Percentiles rank a stretch among this genome's conserved stretches.
These are phyloP conservation scores for Tubosaeta sp. DNA, from an alignment of 768 basidiomycete genomes.

Conservation along the genomic window DNA sequence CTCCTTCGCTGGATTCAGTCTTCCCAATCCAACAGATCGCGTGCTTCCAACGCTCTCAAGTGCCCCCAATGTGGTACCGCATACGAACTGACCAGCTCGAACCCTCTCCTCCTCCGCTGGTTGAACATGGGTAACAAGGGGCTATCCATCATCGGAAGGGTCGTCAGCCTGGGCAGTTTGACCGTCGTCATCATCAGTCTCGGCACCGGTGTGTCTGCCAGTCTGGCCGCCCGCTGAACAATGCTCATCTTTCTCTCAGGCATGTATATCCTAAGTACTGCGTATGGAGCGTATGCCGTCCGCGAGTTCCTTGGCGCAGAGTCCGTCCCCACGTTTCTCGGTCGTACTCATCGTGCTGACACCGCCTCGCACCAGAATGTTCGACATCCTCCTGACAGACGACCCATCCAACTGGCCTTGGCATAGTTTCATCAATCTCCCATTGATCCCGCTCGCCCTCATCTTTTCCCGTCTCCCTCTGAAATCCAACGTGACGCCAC, in stretches of 20 bases:
- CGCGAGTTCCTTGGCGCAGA: slow-evolving; percentile 66
- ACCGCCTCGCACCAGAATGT: slow-evolving; percentile 42
- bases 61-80: slow-evolving; percentile 71
- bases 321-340: slow-evolving; percentile 30
- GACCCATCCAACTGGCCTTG: slow-evolving; percentile 73
- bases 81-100: slow-evolving; percentile 66
- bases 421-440: slow-evolving; percentile 72
- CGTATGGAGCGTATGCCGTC: slow-evolving; percentile 71
- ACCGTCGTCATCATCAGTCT: slow-evolving; percentile 51
- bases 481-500: slow-evolving; percentile 23
- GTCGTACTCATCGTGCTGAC: background rate
- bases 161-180: slow-evolving; percentile 47
- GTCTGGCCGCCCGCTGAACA: background rate
- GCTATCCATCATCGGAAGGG: slow-evolving; percentile 48
- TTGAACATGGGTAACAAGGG: slow-evolving; percentile 49
- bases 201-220: slow-evolving; percentile 50
- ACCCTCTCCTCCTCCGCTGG: slow-evolving; percentile 47
- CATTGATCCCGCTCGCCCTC: slow-evolving; percentile 64
- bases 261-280: slow-evolving; percentile 48
- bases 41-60: slow-evolving; percentile 60
- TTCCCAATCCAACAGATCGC: slow-evolving; percentile 55
- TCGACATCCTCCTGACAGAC: slow-evolving; percentile 57
- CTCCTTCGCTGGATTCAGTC: slow-evolving; percentile 76
- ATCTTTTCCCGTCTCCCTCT: slow-evolving; percentile 55
- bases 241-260: slow-evolving; percentile 29